These are phyloP conservation scores for Psilocybe subaeruginosa DNA, from an alignment of 768 basidiomycete species.

Conservation along the genomic window DNA sequence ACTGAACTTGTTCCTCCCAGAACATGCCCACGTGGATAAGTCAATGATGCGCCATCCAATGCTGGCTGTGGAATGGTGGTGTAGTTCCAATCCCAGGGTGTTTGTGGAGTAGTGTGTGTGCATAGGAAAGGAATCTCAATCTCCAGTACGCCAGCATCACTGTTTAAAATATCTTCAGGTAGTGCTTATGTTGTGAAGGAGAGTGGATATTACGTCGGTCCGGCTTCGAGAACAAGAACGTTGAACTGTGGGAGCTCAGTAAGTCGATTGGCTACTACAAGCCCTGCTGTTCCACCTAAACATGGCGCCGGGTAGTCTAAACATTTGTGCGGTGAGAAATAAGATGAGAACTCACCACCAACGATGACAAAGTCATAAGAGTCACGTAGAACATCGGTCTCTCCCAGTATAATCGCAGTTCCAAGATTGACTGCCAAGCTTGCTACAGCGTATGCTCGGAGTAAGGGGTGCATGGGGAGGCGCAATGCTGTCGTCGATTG, in stretches of 20 bases:
- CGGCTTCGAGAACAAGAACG: slow-evolving; percentile 59
- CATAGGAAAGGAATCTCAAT: slow-evolving; percentile 18
- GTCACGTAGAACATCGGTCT: background rate
- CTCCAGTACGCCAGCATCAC: slow-evolving; percentile 19
- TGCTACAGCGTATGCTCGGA: background rate
- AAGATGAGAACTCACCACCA: slow-evolving; percentile 20
- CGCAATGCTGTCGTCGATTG: background rate
- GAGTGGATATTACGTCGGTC: slow-evolving; percentile 45
- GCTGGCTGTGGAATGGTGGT: slow-evolving; percentile 28
- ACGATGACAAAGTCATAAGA: slow-evolving; percentile 27
- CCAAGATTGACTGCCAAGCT: background rate
- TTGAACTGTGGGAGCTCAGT: slow-evolving; percentile 49
- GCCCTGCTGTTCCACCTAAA: slow-evolving; percentile 56
- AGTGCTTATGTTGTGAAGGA: background rate
- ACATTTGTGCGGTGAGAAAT: background rate
- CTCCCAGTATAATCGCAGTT: background rate
- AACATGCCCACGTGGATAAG: slow-evolving; percentile 30
- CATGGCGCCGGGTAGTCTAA: background rate
- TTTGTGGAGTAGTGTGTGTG: slow-evolving; percentile 16
- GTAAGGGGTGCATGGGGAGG: background rate
- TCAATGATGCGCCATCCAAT: slow-evolving; percentile 22
- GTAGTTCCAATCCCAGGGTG: slow-evolving; percentile 33
- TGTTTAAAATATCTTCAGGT: background rate
- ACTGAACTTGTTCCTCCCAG: slow-evolving; percentile 34
- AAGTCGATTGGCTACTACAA: slow-evolving; percentile 57